Conservation (phyloP, 1,139 yeast species). For the Starmera stellimalicola region DNA sequence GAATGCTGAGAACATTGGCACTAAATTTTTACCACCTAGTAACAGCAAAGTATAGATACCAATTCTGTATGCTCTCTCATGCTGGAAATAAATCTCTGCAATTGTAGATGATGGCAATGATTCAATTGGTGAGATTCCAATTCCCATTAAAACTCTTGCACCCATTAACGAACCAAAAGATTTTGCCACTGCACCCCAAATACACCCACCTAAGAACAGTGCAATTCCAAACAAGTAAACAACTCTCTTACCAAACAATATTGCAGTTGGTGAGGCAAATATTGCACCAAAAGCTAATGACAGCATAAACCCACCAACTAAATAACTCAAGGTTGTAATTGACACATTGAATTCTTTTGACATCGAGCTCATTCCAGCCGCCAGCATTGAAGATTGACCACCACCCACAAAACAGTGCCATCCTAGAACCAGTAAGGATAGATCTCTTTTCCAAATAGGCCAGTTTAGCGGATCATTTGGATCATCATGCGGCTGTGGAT, state of each 20-base stretch:
- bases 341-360: constrained; percentile 35
- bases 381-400: constrained; percentile 53
- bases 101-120: constrained; percentile 53
- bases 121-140: constrained; percentile 56
- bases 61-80: constrained; percentile 55
- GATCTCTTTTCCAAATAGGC: constrained; percentile 52
- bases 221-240: constrained; percentile 43
- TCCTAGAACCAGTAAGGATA: constrained; percentile 44
- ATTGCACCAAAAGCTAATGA: constrained; percentile 51
- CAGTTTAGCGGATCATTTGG: constrained; percentile 63
- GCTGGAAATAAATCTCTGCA: constrained; percentile 56
- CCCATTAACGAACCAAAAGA: constrained; percentile 44
- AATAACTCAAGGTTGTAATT: constrained; percentile 36
- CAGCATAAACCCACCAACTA: constrained; percentile 55
- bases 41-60: constrained; percentile 54
- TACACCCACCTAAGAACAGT: constrained; percentile 41
- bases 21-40: constrained; percentile 53
- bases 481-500: constrained; percentile 61
- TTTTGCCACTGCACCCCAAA: constrained; percentile 45
- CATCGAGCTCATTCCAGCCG: constrained; percentile 43
- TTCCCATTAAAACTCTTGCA: constrained; percentile 47
- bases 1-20: constrained; percentile 48
- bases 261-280: constrained; percentile 49
- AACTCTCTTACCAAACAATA: constrained; percentile 49
- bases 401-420: constrained; percentile 54